Conservation (phyloP, 139 green algal genomes). For the Chlamydomonas sp. region DNA sequence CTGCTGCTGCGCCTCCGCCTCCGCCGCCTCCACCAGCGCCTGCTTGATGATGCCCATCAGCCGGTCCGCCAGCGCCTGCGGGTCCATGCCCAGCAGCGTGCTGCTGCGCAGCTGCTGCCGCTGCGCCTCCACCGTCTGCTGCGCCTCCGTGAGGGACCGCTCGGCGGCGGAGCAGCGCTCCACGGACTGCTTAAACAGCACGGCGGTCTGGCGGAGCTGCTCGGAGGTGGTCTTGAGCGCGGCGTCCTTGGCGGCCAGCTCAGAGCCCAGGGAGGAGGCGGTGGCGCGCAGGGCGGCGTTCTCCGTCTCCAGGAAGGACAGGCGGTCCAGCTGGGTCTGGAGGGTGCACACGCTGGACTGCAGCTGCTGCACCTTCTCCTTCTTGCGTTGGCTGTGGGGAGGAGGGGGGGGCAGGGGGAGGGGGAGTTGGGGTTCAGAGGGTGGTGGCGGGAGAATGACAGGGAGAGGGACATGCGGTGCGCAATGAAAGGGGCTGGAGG, state of each 20-base stretch:
- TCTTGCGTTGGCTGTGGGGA: constrained; percentile 53
- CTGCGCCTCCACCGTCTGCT: constrained; percentile 16
- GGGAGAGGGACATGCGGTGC: neutral
- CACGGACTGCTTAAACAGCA: neutral
- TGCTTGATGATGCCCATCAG: constrained; percentile 45
- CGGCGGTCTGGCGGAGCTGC: constrained; percentile 4
- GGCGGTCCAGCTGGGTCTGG: constrained; percentile 22
- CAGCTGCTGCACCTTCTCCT: constrained; percentile 54
- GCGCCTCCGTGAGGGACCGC: constrained; percentile 19
- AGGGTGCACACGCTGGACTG: constrained; percentile 47
- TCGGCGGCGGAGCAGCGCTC: constrained; percentile 29
- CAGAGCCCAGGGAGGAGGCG: constrained; percentile 17
- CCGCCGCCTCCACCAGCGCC: neutral
- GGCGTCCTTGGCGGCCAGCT: constrained; percentile 27
- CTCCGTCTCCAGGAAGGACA: constrained; percentile 38
- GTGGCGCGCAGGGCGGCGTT: constrained; percentile 35
- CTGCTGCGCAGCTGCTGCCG: constrained; percentile 14
- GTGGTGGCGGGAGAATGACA: neutral
- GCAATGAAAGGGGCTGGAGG: neutral
- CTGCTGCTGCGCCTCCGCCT: too few relatives aligned
- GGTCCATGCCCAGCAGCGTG: constrained; percentile 6
- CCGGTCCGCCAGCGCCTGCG: constrained; percentile 22
- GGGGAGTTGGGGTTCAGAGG: neutral
- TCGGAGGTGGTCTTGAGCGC: neutral
- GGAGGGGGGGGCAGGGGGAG: neutral